phyloP scores from a whole-genome alignment of 306 rosid genomes.

The Cucurbita argyrosperma region DNA sequence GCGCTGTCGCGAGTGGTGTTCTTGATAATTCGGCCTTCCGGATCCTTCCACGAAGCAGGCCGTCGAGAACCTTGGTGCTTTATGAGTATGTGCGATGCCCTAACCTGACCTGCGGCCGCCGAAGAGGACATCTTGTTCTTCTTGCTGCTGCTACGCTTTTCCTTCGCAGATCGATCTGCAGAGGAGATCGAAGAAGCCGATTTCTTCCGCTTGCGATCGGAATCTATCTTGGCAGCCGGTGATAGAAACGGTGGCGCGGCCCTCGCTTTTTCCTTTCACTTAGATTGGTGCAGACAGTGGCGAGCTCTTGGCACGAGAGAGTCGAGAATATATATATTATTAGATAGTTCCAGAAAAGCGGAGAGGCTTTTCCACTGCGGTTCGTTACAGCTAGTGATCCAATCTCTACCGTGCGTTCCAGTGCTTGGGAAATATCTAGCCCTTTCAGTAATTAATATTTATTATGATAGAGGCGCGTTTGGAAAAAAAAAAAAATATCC shows the following conservation, averaged over 20 bases:
- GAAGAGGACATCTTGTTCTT: slow-evolving; percentile 58
- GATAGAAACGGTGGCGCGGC: background rate
- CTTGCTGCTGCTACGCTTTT: slow-evolving; percentile 27
- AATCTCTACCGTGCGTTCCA: background rate
- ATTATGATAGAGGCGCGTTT: no score
- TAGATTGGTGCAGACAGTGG: slow-evolving; percentile 1
- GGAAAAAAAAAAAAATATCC: no score
- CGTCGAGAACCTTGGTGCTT: slow-evolving; percentile 89
- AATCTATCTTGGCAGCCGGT: slow-evolving; percentile 37
- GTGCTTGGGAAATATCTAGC: background rate
- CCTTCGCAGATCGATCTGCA: slow-evolving; percentile 36
- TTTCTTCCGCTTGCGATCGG: slow-evolving; percentile 75
- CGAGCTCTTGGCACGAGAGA: background rate
- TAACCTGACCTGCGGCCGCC: slow-evolving; percentile 35
- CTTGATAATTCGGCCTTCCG: slow-evolving; percentile 63
- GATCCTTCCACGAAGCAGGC: slow-evolving; percentile 96
- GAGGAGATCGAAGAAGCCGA: slow-evolving; percentile 26
- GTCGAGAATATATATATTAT: background rate
- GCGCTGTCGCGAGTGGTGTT: slow-evolving; percentile 64
- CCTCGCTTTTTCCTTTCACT: background rate
- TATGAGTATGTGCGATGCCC: slow-evolving; percentile 90
- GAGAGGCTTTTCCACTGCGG: background rate
- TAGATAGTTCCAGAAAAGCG: background rate
- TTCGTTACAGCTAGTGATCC: background rate
- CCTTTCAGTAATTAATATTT: no score